These are phyloP conservation scores for Tolypocladium inflatum DNA, from an alignment of 2,329 filamentous ascomycete genomes.

Conservation along the genomic window DNA sequence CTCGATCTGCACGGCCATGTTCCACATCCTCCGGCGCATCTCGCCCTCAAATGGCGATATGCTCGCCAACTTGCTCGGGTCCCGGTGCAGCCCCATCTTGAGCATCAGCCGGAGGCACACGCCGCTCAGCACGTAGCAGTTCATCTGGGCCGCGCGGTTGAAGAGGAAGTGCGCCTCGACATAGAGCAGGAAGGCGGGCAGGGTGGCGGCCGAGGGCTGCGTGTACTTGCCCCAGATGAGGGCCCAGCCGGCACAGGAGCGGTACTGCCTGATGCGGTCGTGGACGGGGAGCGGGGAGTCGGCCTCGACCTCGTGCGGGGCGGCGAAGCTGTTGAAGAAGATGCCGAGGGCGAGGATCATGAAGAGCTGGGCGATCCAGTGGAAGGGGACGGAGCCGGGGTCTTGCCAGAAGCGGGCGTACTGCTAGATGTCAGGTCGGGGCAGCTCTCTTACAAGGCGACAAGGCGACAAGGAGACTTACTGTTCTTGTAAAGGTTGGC, in stretches of 20 bases:
- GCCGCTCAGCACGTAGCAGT: constrained; percentile 42
- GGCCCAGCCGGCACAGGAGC: constrained; percentile 40
- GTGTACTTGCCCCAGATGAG: constrained; percentile 41
- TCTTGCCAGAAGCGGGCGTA: constrained; percentile 41
- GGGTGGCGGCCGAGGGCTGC: constrained; percentile 35
- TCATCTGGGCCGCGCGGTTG: constrained; percentile 40
- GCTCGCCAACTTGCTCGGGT: constrained; percentile 39
- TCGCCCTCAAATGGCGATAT: constrained; percentile 44
- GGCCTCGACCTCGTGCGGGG: constrained; percentile 31
- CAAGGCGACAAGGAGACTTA: constrained; percentile 13
- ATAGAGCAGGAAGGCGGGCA: constrained; percentile 42
- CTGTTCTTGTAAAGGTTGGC: constrained; percentile 38
- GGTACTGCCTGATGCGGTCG: constrained; percentile 38
- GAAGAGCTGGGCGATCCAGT: constrained; percentile 43
- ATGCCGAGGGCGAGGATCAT: constrained; percentile 34
- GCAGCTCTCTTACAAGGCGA: background rate
- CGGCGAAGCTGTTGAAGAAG: constrained; percentile 33
- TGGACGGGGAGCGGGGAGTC: constrained; percentile 29
- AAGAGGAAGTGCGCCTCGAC: constrained; percentile 44
- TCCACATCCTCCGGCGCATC: constrained; percentile 45
- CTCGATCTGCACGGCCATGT: constrained; percentile 48
- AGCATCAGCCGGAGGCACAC: constrained; percentile 44
- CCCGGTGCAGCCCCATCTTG: constrained; percentile 49
- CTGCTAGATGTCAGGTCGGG: constrained; percentile 15
- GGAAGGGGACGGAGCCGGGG: constrained; percentile 24